Base-by-base conservation (phyloP, 768 basidiomycete species). In the Boletus rex-veris region DNA sequence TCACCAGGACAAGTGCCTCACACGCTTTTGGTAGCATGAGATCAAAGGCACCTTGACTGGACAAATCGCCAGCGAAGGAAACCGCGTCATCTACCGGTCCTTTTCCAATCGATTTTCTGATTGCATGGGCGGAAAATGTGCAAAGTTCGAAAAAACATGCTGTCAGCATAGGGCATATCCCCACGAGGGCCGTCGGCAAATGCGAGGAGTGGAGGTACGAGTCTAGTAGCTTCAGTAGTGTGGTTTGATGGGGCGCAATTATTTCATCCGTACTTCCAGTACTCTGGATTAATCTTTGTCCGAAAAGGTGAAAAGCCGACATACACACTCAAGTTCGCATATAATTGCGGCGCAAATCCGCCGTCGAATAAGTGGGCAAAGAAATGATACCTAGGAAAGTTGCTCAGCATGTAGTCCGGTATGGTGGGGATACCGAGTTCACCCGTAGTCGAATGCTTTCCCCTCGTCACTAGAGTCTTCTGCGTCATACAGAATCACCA, bases 181-280 rank as follows among this genome's bases (percentile, higher is more conserved):
- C 73, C 28, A 64, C 64, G 50, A 82, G 77, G 18, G 74, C 69
- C 44, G 55, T 28, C 50, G 64, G 61, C 50, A 71, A 60, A 58
- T 74, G 74, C 26, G 73, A 71, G 12, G 82, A 78, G 58, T 90
- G 87, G 50, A 93, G 74, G 64, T 90, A 87, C 2, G 91, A 88
- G 66, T 96, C 94, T 12, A 94, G 74, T 15, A 96, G 75, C 70
- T 94, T 95, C 53, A 97, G 80, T 11, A 96, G 73, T n/a, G 82
- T 88, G 5, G 85, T 91, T 68, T 96, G 94, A 59, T 88, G 85
- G 0, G 92, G 90, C 6, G 90, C 83, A 38, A 94, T 80, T 12
- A 84, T 76, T 71, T 93, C 92, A 43, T 80, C 82, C 21, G 72
- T 56, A 53, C 90, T 90, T 66, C 45, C 56, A 48, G 53, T 45